These are phyloP conservation scores for Aspergillus novofumigatus DNA, from an alignment of 2,329 filamentous ascomycete species.

Conservation along the genomic window DNA sequence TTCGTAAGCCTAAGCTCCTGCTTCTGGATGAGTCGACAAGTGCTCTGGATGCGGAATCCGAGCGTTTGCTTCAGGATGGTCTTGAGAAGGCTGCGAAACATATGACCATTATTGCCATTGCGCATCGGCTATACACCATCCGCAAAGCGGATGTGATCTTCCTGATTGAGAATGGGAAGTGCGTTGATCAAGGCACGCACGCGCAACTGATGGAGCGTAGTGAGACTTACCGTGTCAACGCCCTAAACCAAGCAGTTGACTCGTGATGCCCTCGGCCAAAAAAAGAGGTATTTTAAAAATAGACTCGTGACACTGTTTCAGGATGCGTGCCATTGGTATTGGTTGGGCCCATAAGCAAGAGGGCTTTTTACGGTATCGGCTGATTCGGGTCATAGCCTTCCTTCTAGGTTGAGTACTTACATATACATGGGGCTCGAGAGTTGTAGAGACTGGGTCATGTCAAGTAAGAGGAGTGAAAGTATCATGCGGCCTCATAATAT, in stretches of 20 bases:
- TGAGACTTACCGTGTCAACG: not conserved
- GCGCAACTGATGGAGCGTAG: not conserved
- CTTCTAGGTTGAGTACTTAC: too few relatives aligned
- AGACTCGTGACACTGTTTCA: too few relatives aligned
- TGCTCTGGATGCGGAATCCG: constrained; percentile 79
- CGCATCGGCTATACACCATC: constrained; percentile 42
- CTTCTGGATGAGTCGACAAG: constrained; percentile 87
- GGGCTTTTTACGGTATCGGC: too few relatives aligned
- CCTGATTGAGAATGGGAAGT: constrained; percentile 35
- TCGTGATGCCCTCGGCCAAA: too few relatives aligned
- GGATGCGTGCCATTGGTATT: too few relatives aligned
- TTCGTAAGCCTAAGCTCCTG: constrained; percentile 75
- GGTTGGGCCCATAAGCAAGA: too few relatives aligned
- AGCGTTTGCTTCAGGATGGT: constrained; percentile 79
- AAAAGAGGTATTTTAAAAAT: too few relatives aligned
- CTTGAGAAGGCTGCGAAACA: constrained; percentile 66
- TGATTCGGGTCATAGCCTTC: too few relatives aligned
- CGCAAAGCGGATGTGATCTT: constrained; percentile 40
- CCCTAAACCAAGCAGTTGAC: not conserved
- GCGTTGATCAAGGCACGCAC: not conserved
- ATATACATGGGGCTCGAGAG: too few relatives aligned
- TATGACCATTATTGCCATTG: constrained; percentile 33
- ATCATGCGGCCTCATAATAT: too few relatives aligned
- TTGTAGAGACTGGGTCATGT: too few relatives aligned
- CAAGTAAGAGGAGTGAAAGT: too few relatives aligned